Base-by-base conservation (phyloP, 2,329 filamentous ascomycete species). In the Claviceps sp. region DNA sequence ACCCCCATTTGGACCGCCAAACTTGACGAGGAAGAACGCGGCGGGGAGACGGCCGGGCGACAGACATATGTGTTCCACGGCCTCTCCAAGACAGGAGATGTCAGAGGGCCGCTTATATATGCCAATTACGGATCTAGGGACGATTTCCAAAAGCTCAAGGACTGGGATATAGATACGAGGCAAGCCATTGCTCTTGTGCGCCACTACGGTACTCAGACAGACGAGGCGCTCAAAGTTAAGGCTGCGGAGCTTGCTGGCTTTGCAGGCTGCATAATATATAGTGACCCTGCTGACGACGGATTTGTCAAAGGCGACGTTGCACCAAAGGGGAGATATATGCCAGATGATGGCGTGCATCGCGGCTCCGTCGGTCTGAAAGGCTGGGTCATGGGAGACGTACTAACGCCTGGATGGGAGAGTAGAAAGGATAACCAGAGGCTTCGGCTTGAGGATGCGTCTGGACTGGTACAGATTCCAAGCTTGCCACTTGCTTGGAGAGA, bases 401-500 rank as follows among this genome's bases (percentile, higher is more conserved):
- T 97, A 45, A 95, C 89, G 0, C 93, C 93, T 2, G 90, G 90
- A 4, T 90, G 82, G 75, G 83, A 87, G 54, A 89, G 85, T 66
- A 82, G 77, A 46, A 74, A 79, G 58, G 78, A 79, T 6, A 70
- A 78, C 43, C 78, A 82, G 44, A 79, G 88, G 48, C 73, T 93
- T 60, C 74, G 79, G 48, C 78, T 82, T 20, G 79, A 85, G 22
- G 78, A 91, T 48, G 85, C 85, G 46, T 71, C 78, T 2, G 90
- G 82, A 0, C 73, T 98, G 14, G 79, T 83, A 24, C 79, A 84
- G 49, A 97, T 97, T 45, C 93, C 93, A 0, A 96, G 89, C 65
- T 70, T 98, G 47, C 93, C 93, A 1, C 72, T 98, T 20, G 79
- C 91, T 5, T 96, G 89, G 89, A 79, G 86, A 57, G 89, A 97